Conservation (phyloP, 192 early-diverging fungal genomes). For the Linnemannia zychae region DNA sequence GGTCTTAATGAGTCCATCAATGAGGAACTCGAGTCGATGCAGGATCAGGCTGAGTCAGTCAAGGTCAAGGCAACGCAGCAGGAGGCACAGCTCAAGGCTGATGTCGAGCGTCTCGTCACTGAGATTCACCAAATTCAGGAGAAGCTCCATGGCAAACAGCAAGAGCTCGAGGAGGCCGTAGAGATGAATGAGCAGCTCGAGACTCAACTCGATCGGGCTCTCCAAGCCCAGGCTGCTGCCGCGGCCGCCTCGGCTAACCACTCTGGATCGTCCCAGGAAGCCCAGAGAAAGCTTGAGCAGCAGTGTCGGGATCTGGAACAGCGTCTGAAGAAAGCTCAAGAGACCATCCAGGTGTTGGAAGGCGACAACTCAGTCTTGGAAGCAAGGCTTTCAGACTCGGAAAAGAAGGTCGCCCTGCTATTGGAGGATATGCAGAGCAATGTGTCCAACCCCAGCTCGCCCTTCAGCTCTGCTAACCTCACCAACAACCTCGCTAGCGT, state of each 20-base stretch:
- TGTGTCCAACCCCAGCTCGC: conserved; percentile 38
- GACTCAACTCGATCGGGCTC: conserved; percentile 34
- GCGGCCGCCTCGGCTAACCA: conserved; percentile 3
- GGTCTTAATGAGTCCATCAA: conserved; percentile 31
- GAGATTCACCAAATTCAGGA: conserved; percentile 50
- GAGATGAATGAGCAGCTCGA: conserved; percentile 50
- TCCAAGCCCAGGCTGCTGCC: conserved; percentile 30
- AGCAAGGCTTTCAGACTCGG: conserved; percentile 31
- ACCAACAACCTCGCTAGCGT: conserved; percentile 35
- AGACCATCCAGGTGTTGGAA: conserved; percentile 24
- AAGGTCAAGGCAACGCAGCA: conserved; percentile 13
- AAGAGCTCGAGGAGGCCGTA: conserved; percentile 29
- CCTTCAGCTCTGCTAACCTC: conserved; percentile 41
- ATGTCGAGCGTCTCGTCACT: conserved; percentile 40
- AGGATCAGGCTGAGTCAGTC: conserved; percentile 15
- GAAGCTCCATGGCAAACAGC: conserved; percentile 20
- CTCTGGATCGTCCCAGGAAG: not conserved
- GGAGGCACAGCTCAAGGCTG: conserved; percentile 40
- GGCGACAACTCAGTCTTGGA: conserved; percentile 44
- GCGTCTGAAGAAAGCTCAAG: conserved; percentile 31
- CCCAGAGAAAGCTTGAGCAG: conserved; percentile 12
- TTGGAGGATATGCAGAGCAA: conserved; percentile 48
- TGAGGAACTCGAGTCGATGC: conserved; percentile 37
- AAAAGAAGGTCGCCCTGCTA: conserved; percentile 44
- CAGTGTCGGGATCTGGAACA: conserved; percentile 41